Evolutionary conservation across 108 stramenopile species (phyloP).

Genomic region (Skeletonema grethae): DNA sequence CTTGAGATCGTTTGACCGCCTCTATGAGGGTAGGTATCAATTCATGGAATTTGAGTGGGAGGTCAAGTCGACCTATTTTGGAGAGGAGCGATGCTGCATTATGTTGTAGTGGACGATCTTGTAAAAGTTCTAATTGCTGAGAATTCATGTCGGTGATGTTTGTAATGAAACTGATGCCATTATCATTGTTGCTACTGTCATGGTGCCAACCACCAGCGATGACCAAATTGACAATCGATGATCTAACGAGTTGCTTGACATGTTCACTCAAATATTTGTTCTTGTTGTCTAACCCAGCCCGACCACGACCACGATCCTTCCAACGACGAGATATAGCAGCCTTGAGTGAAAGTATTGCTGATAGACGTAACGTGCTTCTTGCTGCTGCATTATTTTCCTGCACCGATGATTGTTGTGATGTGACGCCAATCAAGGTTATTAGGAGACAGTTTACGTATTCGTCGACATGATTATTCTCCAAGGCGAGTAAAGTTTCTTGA

Average conservation of each 20-base stretch:
- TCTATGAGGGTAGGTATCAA: conserved; percentile 40
- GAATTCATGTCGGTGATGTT: not conserved
- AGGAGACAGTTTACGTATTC: conserved; percentile 1
- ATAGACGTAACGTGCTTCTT: conserved; percentile 21
- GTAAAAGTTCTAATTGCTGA: conserved; percentile 17
- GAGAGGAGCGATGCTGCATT: conserved; percentile 32
- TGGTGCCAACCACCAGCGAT: conserved; percentile 6
- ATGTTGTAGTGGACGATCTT: conserved; percentile 25
- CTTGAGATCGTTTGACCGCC: conserved; percentile 9
- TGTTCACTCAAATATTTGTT: conserved; percentile 24
- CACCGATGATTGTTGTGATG: conserved; percentile 7
- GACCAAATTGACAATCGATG: conserved; percentile 22
- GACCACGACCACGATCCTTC: conserved; percentile 42
- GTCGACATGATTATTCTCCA: conserved; percentile 19
- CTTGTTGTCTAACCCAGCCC: not conserved
- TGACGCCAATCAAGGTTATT: conserved; percentile 6
- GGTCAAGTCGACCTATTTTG: conserved; percentile 33
- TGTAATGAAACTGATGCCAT: not conserved
- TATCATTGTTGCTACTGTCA: not conserved
- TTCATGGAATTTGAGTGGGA: conserved; percentile 41
- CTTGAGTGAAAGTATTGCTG: conserved; percentile 35
- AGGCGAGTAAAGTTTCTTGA: conserved; percentile 30
- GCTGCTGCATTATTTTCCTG: not conserved
- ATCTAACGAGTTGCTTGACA: conserved; percentile 23
- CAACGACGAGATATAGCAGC: conserved; percentile 34